Evolutionary conservation across 345 rosid species (phyloP).

Genomic region (Brassica carinata): DNA sequence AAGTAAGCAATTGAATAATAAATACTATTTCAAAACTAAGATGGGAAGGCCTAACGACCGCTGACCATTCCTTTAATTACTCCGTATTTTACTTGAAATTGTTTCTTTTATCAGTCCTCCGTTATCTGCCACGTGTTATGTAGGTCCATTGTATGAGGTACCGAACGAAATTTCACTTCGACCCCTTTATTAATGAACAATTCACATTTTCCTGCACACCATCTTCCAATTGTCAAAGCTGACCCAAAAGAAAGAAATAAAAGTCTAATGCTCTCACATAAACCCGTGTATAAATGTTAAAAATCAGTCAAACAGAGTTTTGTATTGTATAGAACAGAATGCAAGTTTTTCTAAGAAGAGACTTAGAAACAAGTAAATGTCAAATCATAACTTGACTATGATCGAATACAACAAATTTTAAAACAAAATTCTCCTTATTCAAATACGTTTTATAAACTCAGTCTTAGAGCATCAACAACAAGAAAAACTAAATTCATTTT

Average conservation of each 20-base stretch:
- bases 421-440: neutral
- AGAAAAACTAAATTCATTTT: neutral
- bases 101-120: neutral
- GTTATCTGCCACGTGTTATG: conserved; percentile 3
- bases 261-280: conserved; percentile 1
- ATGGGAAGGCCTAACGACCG: conserved; percentile 25
- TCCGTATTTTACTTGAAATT: conserved; percentile 27
- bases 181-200: neutral
- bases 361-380: neutral
- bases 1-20: neutral
- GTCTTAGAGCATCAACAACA: neutral
- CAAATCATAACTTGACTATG: neutral
- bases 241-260: neutral
- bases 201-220: neutral
- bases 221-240: neutral
- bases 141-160: neutral
- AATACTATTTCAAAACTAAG: neutral
- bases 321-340: neutral
- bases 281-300: neutral
- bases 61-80: conserved; percentile 30
- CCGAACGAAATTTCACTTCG: neutral
- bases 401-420: neutral
- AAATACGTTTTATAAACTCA: neutral
- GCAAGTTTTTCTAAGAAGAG: neutral
- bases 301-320: neutral